A percentile compares a stretch with the other conserved stretches of the same genome.
Evolutionary conservation across 208 protist genomes (phyloP).

Genomic region (Trypanosoma lewisi): DNA sequence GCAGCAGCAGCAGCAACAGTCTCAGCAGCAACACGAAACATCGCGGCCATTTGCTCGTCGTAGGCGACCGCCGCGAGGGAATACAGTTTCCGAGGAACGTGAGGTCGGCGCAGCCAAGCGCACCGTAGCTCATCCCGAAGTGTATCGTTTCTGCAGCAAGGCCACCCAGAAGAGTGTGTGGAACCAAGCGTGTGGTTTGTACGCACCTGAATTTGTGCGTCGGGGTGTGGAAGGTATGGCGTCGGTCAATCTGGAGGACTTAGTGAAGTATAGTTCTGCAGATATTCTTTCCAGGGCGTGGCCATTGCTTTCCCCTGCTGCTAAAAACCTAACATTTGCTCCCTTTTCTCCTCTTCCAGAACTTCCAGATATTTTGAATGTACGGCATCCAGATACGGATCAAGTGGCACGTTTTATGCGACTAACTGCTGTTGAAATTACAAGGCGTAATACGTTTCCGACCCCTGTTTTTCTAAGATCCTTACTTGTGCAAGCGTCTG

Average conservation of each 20-base stretch:
- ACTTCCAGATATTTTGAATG: slow-evolving; percentile 47
- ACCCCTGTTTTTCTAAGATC: slow-evolving; percentile 34
- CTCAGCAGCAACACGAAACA: not conserved
- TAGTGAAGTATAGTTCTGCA: slow-evolving; percentile 38
- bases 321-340: slow-evolving; percentile 31
- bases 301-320: slow-evolving; percentile 29
- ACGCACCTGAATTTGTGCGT: slow-evolving; percentile 10
- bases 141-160: slow-evolving; percentile 26
- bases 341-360: slow-evolving; percentile 42
- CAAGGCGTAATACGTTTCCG: slow-evolving; percentile 21
- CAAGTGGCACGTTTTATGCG: slow-evolving; percentile 52
- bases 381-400: slow-evolving; percentile 38
- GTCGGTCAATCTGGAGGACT: slow-evolving; percentile 35
- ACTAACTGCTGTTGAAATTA: slow-evolving; percentile 34
- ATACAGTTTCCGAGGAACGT: slow-evolving; percentile 1
- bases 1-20: slow-evolving; percentile 3
- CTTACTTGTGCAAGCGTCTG: slow-evolving; percentile 32
- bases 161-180: slow-evolving; percentile 2
- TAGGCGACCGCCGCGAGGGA: not conserved
- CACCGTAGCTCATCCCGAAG: slow-evolving; percentile 13
- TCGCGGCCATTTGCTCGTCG: not conserved
- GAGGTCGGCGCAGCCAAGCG: not conserved
- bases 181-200: slow-evolving; percentile 15
- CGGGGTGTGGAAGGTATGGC: slow-evolving; percentile 13
- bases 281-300: slow-evolving; percentile 50